Evolutionary conservation across 306 rosid species (phyloP).

Genomic region (Cyamopsis tetragonoloba): DNA sequence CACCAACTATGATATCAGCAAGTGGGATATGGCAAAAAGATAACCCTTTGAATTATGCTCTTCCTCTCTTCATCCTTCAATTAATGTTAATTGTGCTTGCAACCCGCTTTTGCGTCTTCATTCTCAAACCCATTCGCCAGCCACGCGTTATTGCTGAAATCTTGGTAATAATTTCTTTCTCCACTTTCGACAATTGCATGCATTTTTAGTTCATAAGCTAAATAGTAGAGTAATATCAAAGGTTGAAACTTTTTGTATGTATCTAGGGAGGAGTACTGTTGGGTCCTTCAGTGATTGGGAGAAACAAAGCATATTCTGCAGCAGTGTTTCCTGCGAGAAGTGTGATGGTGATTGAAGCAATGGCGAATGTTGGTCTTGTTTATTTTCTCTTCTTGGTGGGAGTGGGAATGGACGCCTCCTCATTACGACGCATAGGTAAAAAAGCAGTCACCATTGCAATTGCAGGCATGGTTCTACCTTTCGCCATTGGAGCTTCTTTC

Average conservation of each 20-base stretch:
- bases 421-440: conserved; percentile 47
- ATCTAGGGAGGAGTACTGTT: conserved; percentile 71
- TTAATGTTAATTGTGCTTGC: conserved; percentile 50
- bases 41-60: conserved; percentile 74
- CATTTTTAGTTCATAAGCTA: too few species aligned
- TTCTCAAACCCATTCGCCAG: conserved; percentile 83
- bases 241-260: too few species aligned
- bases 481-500: conserved; percentile 48
- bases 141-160: conserved; percentile 93
- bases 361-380: conserved; percentile 74
- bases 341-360: conserved; percentile 69
- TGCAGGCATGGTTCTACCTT: conserved; percentile 69
- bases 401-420: conserved; percentile 62
- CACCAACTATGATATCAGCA: conserved; percentile 72
- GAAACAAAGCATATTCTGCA: conserved; percentile 34
- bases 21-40: conserved; percentile 77
- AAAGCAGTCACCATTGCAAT: conserved; percentile 48
- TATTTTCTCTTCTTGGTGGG: conserved; percentile 75
- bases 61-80: conserved; percentile 82
- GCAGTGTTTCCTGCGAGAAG: conserved; percentile 62
- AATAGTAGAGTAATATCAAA: too few species aligned
- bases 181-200: too few species aligned
- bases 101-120: conserved; percentile 53
- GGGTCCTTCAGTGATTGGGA: conserved; percentile 79
- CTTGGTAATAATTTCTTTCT: conserved; percentile 46